A percentile compares a stretch with the other conserved stretches of the same genome.
Conservation (phyloP, 1,284 basidiomycete genomes). For the Ceratobasidium sp. region DNA sequence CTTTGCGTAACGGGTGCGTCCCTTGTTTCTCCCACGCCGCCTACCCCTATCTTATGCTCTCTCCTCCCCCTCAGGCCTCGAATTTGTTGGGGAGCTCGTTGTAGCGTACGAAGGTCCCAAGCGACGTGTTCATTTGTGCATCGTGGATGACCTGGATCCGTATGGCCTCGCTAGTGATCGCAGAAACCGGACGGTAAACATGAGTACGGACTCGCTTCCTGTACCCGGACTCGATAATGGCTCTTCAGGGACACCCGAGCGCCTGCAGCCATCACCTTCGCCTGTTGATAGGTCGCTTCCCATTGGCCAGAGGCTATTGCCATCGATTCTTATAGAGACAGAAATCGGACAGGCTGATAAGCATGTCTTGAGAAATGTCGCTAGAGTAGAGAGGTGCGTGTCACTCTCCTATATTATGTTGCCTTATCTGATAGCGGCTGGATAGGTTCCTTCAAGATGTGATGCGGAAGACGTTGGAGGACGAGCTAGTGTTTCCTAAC, state of each 20-base stretch:
- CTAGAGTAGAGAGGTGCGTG: constrained; percentile 80
- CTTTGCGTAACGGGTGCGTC: constrained; percentile 77
- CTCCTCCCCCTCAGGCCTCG: constrained; percentile 59
- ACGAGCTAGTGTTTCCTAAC: constrained; percentile 93
- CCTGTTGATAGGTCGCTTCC: constrained; percentile 52
- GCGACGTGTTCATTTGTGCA: constrained; percentile 84
- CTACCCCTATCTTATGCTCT: background rate
- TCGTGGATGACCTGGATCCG: constrained; percentile 86
- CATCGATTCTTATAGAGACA: constrained; percentile 92
- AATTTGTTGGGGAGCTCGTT: constrained; percentile 87
- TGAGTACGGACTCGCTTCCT: constrained; percentile 50
- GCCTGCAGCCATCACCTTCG: constrained; percentile 27
- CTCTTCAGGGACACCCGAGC: constrained; percentile 16
- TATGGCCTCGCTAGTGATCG: constrained; percentile 73
- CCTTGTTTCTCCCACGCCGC: background rate
- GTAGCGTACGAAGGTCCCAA: constrained; percentile 89
- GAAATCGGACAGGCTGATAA: constrained; percentile 97
- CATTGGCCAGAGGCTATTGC: constrained; percentile 86
- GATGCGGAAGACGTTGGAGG: constrained; percentile 92
- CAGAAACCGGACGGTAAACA: constrained; percentile 58
- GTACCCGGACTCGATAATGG: constrained; percentile 51
- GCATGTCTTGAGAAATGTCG: constrained; percentile 96
- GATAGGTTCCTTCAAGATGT: constrained; percentile 87
- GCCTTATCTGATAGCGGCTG: background rate
- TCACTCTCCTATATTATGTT: background rate